Evolutionary conservation across 2,329 filamentous ascomycete genomes (phyloP), one percentile per base, ranked within the genome.

Genomic region (Hypoxylon sp.): DNA sequence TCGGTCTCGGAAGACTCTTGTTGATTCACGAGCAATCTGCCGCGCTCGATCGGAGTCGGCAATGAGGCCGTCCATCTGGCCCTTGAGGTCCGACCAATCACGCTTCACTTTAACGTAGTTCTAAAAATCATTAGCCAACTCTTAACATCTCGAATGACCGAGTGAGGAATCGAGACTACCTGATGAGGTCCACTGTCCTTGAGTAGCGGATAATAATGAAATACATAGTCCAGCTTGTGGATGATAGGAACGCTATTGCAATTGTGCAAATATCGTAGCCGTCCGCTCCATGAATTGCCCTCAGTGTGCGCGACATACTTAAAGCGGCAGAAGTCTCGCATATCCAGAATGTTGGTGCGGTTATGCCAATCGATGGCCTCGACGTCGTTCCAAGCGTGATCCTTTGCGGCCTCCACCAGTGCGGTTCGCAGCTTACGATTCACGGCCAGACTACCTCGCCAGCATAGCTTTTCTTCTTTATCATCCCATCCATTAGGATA

Each of bases 61-160:
- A 41, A 82, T 74, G 1, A 85, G 76, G 61, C 78, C 79, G 27
- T 81, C 69, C 53, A 81, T 75, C 63, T 77, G 77, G 5, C 73
- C 70, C 52, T 76, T 71, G 5, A 81, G 72, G 61, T 81, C 78
- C 1, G 74, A 75, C 68, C 77, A 81, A 61, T 86, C 82, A 4
- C 80, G 74, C 14, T 81, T 74, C 0, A 86, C 83, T 61, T 82
- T 75, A 12, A 86, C 78, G 43, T 80, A 84, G 62, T 86, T 86
- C 27, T 71, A 51, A 9, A 16, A 19, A 39, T 27, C n/a, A 23
- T 60, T 39, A 57, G 53, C 34, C 14, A 21, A 16, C 14, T n/a
- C n/a, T n/a, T n/a, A n/a, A n/a, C n/a, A n/a, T n/a, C n/a, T n/a
- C n/a, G n/a, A n/a, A n/a, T n/a, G n/a, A n/a, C n/a, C 7, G 11